Base-by-base conservation (phyloP, 2,329 filamentous ascomycete species). In the Penicillium rolfsii region DNA sequence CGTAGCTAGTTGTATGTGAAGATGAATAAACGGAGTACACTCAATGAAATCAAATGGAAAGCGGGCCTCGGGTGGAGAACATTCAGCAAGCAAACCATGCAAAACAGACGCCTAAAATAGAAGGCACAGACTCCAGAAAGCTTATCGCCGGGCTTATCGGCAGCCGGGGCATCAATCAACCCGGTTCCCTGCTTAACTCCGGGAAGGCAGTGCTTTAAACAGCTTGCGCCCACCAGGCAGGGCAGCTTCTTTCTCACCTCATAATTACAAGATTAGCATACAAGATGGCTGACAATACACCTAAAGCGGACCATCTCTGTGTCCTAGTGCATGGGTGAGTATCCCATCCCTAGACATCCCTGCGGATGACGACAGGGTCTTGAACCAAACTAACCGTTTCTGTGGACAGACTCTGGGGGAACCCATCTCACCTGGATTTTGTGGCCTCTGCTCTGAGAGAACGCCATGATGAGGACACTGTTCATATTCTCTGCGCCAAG, bases 241-340 rank as follows among this genome's bases (percentile, higher is more conserved):
- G n/a, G 7, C n/a, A 30, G 8, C 9, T n/a, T 28, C 28, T 19
- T 16, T 35, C 43, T 28, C 9, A 19, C 8, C 28, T 50, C 50
- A 28, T 16, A 8, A 40, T 19, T 28, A 28, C 2, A 14, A 38
- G 14, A 16, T 38, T 16, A 9, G 14, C 28, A 9, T 24, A 38
- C 49, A 26, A 28, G 24, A 69, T 66, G 64, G 22, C 53, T 8
- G 56, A 40, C 1, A 45, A 56, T 30, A 46, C 59, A 36, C 61
- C 60, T 4, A 68, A 71, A 59, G 75, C 80, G 33, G 78, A 84
- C 57, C 86, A 88, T 71, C 80, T 88, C 35, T 85, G 84, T 63
- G 84, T 88, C n/a, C 77, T 88, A 14, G 81, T 87, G 46, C 86
- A 88, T 72, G 86, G 85, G 83, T 85, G 76, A 73, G 80, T 68